phyloP scores from a whole-genome alignment of 2,329 filamentous ascomycete genomes.

The Trichophyton simii region DNA sequence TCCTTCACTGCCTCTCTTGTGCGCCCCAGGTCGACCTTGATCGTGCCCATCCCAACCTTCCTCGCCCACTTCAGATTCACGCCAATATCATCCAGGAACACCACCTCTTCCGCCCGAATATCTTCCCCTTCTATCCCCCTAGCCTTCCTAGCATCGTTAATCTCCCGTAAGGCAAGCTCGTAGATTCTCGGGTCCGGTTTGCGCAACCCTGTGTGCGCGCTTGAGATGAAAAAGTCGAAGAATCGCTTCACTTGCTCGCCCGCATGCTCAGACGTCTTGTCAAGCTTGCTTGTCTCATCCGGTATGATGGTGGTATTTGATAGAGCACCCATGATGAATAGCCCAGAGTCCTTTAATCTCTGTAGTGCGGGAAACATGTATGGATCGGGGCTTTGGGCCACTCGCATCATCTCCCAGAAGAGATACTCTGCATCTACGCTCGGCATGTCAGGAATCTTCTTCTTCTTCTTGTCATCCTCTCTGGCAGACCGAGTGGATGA shows the following conservation, averaged over 20 bases:
- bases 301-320: constrained; percentile 88
- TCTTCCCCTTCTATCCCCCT: constrained; percentile 39
- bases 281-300: constrained; percentile 36
- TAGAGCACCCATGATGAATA: constrained; percentile 65
- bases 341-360: constrained; percentile 50
- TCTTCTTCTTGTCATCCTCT: constrained; percentile 6
- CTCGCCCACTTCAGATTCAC: constrained; percentile 76
- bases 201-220: constrained; percentile 71
- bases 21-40: constrained; percentile 71
- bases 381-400: constrained; percentile 59
- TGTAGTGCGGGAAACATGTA: constrained; percentile 77
- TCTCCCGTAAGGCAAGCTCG: constrained; percentile 52
- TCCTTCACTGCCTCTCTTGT: constrained; percentile 70
- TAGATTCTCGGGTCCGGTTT: constrained; percentile 84
- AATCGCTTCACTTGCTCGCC: constrained; percentile 48
- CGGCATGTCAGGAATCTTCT: constrained; percentile 44
- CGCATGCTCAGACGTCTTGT: constrained; percentile 15
- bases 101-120: constrained; percentile 53
- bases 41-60: constrained; percentile 61
- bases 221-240: constrained; percentile 82
- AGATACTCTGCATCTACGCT: constrained; percentile 63
- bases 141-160: constrained; percentile 50
- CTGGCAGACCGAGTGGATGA: not conserved
- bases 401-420: constrained; percentile 84
- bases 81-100: constrained; percentile 91